Conservation (phyloP, 1,284 basidiomycete species). For the Vanrija humicola region DNA sequence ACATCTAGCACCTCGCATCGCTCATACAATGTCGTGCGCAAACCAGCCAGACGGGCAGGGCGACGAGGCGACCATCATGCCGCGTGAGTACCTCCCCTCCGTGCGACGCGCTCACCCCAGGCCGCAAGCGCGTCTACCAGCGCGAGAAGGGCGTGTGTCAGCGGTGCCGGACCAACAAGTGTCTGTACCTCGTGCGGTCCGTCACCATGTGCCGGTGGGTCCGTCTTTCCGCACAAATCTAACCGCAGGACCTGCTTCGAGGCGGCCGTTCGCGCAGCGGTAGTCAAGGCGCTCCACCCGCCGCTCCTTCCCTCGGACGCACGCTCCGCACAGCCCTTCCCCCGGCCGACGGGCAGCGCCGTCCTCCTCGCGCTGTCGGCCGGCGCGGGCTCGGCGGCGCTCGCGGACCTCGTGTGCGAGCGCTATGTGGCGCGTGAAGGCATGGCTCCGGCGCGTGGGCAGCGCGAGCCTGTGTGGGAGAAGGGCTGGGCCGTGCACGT, state of each 20-base stretch:
- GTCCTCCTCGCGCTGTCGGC: conserved; percentile 37
- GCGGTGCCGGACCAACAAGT: conserved; percentile 31
- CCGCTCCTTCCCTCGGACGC: conserved; percentile 18
- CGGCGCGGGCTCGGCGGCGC: conserved; percentile 40
- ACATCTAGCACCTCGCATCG: too few species aligned
- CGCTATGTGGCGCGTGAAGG: conserved; percentile 29
- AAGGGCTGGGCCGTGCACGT: conserved; percentile 42
- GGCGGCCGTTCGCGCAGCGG: conserved; percentile 18
- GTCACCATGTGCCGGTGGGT: conserved; percentile 40
- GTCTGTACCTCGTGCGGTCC: conserved; percentile 33
- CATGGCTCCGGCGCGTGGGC: conserved; percentile 23
- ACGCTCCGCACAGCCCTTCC: conserved; percentile 22
- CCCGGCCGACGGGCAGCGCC: conserved; percentile 12
- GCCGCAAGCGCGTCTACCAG: conserved; percentile 17
- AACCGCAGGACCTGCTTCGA: conserved; percentile 33
- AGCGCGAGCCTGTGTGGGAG: conserved; percentile 37
- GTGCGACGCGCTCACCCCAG: conserved; percentile 11
- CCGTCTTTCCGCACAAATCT: not conserved
- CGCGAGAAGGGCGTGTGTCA: conserved; percentile 31
- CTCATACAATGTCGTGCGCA: conserved; percentile 34
- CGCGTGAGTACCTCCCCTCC: conserved; percentile 23
- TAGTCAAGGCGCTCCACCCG: conserved; percentile 29
- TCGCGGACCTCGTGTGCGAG: conserved; percentile 33
- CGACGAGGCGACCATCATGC: conserved; percentile 32
- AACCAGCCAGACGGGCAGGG: conserved; percentile 22